Evolutionary conservation across 495 filamentous ascomycete species (phyloP).

Genomic region (Penicillium coffeae): DNA sequence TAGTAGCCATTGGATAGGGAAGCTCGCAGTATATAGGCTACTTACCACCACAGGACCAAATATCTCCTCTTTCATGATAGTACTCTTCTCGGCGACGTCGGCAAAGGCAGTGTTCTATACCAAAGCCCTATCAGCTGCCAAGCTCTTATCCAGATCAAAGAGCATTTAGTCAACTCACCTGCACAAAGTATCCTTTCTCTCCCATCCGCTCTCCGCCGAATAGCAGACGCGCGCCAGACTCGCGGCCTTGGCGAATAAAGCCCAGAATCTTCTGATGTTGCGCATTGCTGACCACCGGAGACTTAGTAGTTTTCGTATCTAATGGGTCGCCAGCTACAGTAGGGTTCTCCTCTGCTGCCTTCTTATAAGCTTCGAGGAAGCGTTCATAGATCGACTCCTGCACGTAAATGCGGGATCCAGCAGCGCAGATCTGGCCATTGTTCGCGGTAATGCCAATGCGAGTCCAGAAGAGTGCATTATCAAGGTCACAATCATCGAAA

Average conservation of each 20-base stretch:
- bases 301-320: slow-evolving; percentile 65
- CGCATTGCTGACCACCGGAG: slow-evolving; percentile 73
- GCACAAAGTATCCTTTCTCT: slow-evolving; percentile 44
- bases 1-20: too few relatives aligned
- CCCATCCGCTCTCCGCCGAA: slow-evolving; percentile 57
- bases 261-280: slow-evolving; percentile 81
- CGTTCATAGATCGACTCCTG: slow-evolving; percentile 53
- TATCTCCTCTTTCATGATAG: slow-evolving; percentile 47
- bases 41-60: slow-evolving; percentile 47
- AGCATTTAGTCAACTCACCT: too few relatives aligned
- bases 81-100: slow-evolving; percentile 34
- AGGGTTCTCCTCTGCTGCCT: slow-evolving; percentile 4
- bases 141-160: background rate
- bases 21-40: background rate
- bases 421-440: slow-evolving; percentile 53
- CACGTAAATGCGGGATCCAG: slow-evolving; percentile 49
- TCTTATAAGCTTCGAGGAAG: slow-evolving; percentile 36
- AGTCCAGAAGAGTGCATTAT: slow-evolving; percentile 37
- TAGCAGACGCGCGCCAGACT: slow-evolving; percentile 71
- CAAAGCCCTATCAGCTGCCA: background rate
- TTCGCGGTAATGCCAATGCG: slow-evolving; percentile 44
- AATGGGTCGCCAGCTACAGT: slow-evolving; percentile 72
- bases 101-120: slow-evolving; percentile 41
- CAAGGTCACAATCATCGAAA: slow-evolving; percentile 43
- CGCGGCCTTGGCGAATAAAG: slow-evolving; percentile 71